Evolutionary conservation across 192 early-diverging fungal species (phyloP), one percentile per base, ranked within the genome.

Genomic region (Chytriomyces confervae): DNA sequence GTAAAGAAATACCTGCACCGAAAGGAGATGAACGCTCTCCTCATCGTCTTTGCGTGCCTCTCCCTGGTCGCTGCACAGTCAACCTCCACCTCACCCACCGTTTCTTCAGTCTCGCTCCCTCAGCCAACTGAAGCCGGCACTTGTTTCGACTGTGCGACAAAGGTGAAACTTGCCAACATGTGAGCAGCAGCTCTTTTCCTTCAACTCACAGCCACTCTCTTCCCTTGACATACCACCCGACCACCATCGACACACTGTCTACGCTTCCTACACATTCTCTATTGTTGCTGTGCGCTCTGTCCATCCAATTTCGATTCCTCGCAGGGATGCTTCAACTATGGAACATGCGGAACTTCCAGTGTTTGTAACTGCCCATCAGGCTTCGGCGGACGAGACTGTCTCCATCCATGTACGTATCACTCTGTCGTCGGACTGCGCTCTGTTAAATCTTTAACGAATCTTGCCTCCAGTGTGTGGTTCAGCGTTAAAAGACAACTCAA

Each of bases 321-420:
- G 23, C 51, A 82, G 78, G 83, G 81, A 16, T 87, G 86, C 76
- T 44, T 66, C 10, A 87, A 85, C 78, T 83, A 82, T 77, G 86
- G 86, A 63, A 66, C 7, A 1, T 87, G 86, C 66, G 46, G 61
- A 13, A 63, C 60, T 9, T 18, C 20, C 11, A 47, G 66, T 20
- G 36, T 66, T 10, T 87, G 86, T 73, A 45, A 18, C 8, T 87
- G 86, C 51, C 53, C 66, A 5, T 61, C 18, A 43, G 86, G 86
- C 13, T 87, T 80, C 53, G 84, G 86, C n/a, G 83, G 80, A n/a
- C 50, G 71, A 23, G 84, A 85, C 45, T 85, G 84, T 62, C 69
- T 77, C 1, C 50, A 63, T 16, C 63, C 79, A 6, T 65, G 80
- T 82, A 64, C 18, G 70, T 51, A 20, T 23, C 2, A 49, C 2